Conservation (phyloP, 805 yeast species). For the Metschnikowia proteae region DNA sequence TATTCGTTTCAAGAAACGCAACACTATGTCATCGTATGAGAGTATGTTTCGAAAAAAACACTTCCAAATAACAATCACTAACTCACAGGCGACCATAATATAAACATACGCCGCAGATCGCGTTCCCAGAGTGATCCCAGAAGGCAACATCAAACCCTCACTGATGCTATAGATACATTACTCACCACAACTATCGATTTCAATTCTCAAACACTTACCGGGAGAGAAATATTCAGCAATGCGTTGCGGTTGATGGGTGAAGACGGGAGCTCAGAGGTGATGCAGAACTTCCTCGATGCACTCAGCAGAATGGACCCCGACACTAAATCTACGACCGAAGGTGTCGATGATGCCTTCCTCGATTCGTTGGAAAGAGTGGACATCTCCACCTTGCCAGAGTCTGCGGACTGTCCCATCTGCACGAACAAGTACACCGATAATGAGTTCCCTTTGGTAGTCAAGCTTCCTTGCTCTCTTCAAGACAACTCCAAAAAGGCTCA, state of each 20-base stretch:
- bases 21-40: conserved; percentile 42
- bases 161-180: conserved; percentile 34
- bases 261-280: conserved; percentile 31
- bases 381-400: conserved; percentile 32
- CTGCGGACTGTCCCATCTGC: conserved; percentile 81
- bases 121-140: conserved; percentile 14
- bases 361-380: conserved; percentile 73
- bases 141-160: conserved; percentile 31
- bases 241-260: conserved; percentile 30
- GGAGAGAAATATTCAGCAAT: conserved; percentile 25
- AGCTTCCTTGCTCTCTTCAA: conserved; percentile 58
- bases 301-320: conserved; percentile 16
- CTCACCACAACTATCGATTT: conserved; percentile 18
- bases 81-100: conserved; percentile 38
- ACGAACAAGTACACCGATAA: conserved; percentile 69
- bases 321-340: conserved; percentile 26
- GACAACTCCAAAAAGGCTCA: conserved; percentile 44
- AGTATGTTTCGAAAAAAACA: conserved; percentile 26
- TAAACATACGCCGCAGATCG: conserved; percentile 23
- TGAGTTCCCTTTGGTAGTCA: conserved; percentile 73
- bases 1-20: background rate
- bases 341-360: conserved; percentile 65
- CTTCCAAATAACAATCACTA: background rate
- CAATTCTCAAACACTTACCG: conserved; percentile 11
- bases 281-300: conserved; percentile 24